phyloP scores from a whole-genome alignment of 2,329 filamentous ascomycete species.

The Paracamarosporium sp. region DNA sequence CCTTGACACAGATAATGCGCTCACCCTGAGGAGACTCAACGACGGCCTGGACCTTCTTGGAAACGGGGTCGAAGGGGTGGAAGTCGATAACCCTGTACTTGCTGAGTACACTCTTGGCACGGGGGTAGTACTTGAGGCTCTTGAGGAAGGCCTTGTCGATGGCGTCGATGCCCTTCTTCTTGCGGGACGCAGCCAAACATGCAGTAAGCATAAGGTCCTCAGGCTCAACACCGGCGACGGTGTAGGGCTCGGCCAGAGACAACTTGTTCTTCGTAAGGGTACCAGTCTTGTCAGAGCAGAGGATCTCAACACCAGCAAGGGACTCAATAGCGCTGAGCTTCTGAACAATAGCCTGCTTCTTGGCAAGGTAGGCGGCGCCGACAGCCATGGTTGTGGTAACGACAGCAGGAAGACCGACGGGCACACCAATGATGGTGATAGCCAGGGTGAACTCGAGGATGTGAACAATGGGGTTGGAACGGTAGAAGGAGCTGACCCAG shows the following conservation, averaged over 20 bases:
- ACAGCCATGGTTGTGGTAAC: slow-evolving; percentile 96
- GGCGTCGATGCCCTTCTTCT: slow-evolving; percentile 94
- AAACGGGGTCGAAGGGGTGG: slow-evolving; percentile 89
- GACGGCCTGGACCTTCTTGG: slow-evolving; percentile 87
- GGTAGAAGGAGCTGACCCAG: slow-evolving; percentile 88
- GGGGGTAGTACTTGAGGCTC: slow-evolving; percentile 80
- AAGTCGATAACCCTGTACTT: slow-evolving; percentile 88
- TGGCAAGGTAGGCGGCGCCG: slow-evolving; percentile 87
- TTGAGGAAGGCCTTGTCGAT: slow-evolving; percentile 96
- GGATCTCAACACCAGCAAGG: slow-evolving; percentile 88
- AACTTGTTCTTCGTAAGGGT: slow-evolving; percentile 95
- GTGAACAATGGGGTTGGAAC: slow-evolving; percentile 77
- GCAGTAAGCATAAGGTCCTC: slow-evolving; percentile 93
- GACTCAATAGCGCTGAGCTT: slow-evolving; percentile 93
- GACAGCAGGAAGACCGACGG: slow-evolving; percentile 90
- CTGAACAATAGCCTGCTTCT: slow-evolving; percentile 92
- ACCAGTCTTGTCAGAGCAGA: slow-evolving; percentile 94
- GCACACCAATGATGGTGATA: slow-evolving; percentile 90
- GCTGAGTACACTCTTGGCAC: slow-evolving; percentile 78
- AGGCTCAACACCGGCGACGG: slow-evolving; percentile 79
- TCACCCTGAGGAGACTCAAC: slow-evolving; percentile 85
- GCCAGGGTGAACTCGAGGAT: slow-evolving; percentile 87
- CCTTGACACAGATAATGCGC: slow-evolving; percentile 88
- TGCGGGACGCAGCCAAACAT: slow-evolving; percentile 86
- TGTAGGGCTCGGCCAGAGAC: slow-evolving; percentile 84